A percentile compares a stretch with the other conserved stretches of the same genome.
These are phyloP conservation scores for Lodderomyces metapsilosis DNA, from an alignment of 1,139 yeast species.

Conservation along the genomic window DNA sequence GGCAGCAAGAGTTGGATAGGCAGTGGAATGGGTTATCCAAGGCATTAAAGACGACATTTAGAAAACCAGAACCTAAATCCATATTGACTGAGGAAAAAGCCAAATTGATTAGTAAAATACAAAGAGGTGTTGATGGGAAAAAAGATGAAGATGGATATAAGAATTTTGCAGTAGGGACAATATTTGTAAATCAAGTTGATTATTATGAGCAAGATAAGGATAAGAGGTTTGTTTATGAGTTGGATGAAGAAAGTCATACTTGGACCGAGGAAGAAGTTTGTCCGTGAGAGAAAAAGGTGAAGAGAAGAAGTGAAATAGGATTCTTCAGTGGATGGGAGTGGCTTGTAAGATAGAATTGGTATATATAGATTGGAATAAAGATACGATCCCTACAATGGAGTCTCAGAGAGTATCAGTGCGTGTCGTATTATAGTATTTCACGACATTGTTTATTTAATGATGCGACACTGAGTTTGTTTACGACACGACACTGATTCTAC, in stretches of 20 bases:
- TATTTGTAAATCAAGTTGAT: slow-evolving; percentile 76
- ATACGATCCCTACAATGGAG: too few species aligned
- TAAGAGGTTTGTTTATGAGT: slow-evolving; percentile 52
- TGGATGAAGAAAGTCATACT: slow-evolving; percentile 54
- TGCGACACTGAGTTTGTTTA: too few species aligned
- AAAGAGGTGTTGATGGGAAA: slow-evolving; percentile 82
- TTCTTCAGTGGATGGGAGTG: too few species aligned
- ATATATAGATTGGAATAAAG: not conserved
- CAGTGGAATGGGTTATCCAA: slow-evolving; percentile 65
- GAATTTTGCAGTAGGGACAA: slow-evolving; percentile 66
- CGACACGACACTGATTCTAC: too few species aligned
- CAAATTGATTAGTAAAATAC: slow-evolving; percentile 63
- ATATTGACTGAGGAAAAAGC: slow-evolving; percentile 55
- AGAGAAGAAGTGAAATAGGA: too few species aligned
- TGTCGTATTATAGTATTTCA: not conserved
- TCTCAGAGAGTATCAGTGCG: too few species aligned
- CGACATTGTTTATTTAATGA: too few species aligned
- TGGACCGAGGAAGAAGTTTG: slow-evolving; percentile 81
- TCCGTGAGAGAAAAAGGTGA: slow-evolving; percentile 39
- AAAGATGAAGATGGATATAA: slow-evolving; percentile 65
- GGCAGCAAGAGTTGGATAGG: slow-evolving; percentile 60
- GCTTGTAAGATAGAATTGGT: too few species aligned
- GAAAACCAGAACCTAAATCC: slow-evolving; percentile 71
- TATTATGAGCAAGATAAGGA: slow-evolving; percentile 59
- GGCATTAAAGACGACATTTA: slow-evolving; percentile 58